Evolutionary conservation across 2,329 filamentous ascomycete genomes (phyloP), one percentile per base, ranked within the genome.

Genomic region (Ophiocordyceps australis): DNA sequence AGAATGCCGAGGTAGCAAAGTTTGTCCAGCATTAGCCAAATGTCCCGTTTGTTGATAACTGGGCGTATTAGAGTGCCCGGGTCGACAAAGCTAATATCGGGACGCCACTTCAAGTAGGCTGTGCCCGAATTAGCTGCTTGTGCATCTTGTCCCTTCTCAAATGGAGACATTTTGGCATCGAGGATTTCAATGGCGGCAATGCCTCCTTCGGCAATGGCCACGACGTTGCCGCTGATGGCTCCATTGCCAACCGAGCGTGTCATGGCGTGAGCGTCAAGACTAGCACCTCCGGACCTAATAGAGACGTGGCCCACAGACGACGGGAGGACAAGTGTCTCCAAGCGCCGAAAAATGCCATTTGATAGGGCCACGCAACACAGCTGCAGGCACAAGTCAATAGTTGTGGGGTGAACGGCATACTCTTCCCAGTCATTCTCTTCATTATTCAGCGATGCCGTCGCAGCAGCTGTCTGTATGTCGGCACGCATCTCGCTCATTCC

Each of bases 401-500:
- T 12, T 7, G 20, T 26, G 9, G 32, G 32, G 9, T 34, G 32
- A 6, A 30, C 19, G 5, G 32, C n/a, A 17, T 34, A 34, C 5
- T 20, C 20, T n/a, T 20, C 16, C 3, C n/a, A 16, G 17, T 20
- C 22, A 8, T n/a, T 16, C 5, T 18, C 10, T 5, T 27, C 21
- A 20, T 28, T 24, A 5, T 9, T 5, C 14, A 24, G 16, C 4
- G 27, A 17, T 5, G 12, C 26, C 5, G 17, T 15, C 10, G 16
- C 26, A 9, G n/a, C 20, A 9, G 12, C 6, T 14, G 14, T 14
- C 4, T 23, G 17, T 2, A 24, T 22, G 25, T 30, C 12, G 13
- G 24, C 28, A 16, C 26, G 28, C 15, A 33, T 31, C 4, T 31
- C 21, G 13, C 14, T 28, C 14, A 34, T 11, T 5, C 32, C 25